Evolutionary conservation across 257 asterid species (phyloP), one percentile per base, ranked within the genome.

Genomic region (Linderniella brevidens): DNA sequence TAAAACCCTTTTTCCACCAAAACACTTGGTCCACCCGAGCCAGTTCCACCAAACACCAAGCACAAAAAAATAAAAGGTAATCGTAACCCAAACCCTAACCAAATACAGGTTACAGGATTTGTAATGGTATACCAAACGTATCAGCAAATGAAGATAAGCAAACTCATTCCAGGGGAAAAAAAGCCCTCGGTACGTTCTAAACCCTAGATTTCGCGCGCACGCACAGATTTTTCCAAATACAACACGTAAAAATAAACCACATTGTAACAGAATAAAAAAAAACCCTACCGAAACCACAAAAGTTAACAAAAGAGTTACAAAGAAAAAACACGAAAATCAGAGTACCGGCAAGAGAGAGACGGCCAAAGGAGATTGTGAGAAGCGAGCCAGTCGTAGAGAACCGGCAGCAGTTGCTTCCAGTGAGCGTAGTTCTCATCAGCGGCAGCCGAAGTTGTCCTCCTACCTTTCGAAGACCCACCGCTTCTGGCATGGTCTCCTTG

Each of bases 351-450:
- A 41, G 80, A 74, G 62, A 74, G 80, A 57, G 80, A 74, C 14
- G 88, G 83, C 88, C 88, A 74, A 8, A 63, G 52, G 8, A 62
- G 67, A 56, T 72, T 78, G 56, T 78, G 80, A 20, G 77, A 73
- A 14, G 87, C 70, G 36, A 77, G 69, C 88, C 83, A 78, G 66
- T 78, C 88, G 5, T 78, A 78, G 5, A 88, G 87, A 20, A 84
- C 78, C 13, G 96, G 94, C 8, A 90, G 94, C 9, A 85, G 72
- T 19, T 69, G 63, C 72, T 90, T 90, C 98, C 98, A 90, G 70
- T 81, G 86, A 16, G 70, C 63, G 68, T 90, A 90, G 44, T 71
- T 76, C 69, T 78, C 94, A 60, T 84, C 98, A 0, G 70, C 65
- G 17, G 69, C 68, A 10, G 76, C 66, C 0, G 73, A 62, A 18